Evolutionary conservation across 192 early-diverging fungal species (phyloP), one percentile per base, ranked within the genome.

Genomic region (Podila horticola): DNA sequence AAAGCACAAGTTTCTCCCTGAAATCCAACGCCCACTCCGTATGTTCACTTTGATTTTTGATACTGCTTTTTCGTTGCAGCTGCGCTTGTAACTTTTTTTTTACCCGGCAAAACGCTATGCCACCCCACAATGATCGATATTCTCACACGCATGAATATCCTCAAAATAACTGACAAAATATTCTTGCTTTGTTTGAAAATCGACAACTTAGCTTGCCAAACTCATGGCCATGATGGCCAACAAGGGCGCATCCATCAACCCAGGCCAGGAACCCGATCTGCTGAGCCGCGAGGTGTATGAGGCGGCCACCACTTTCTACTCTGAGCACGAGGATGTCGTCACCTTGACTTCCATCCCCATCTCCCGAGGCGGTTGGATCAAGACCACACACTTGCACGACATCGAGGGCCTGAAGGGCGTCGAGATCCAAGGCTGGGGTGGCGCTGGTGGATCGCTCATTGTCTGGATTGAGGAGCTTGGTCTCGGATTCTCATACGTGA

Each of bases 371-470:
- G 91, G 77, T 20, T 81, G 77, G 77, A 57, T 73, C 66, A 81
- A 73, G 67, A 30, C 63, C 20, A 30, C 48, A 2, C 1, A 36
- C 41, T 81, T 81, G 30, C 64, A 66, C 60, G 71, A 71, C 5
- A 48, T 24, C 26, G 77, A 45, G 8, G 73, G 50, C 5, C 58
- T 64, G 67, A 82, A 60, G 33, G 69, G 64, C 36, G 68, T 87
- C 55, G 71, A 73, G 20, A 75, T 86, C 31, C 74, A 86, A 55
- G 91, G 92, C 19, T 93, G 92, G 92, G 84, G 74, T 15, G 93
- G 93, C 24, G 85, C 84, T 20, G 92, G 91, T n/a, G 93, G 93
- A 0, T 85, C 83, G 48, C 60, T 91, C 64, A 72, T 85, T 51
- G 65, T 83, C 9, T 93, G 87, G 84, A 89, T 92, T 58, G 79